Evolutionary conservation across 306 rosid genomes (phyloP), one percentile per base, ranked within the genome.

Genomic region (Datisca glomerata): DNA sequence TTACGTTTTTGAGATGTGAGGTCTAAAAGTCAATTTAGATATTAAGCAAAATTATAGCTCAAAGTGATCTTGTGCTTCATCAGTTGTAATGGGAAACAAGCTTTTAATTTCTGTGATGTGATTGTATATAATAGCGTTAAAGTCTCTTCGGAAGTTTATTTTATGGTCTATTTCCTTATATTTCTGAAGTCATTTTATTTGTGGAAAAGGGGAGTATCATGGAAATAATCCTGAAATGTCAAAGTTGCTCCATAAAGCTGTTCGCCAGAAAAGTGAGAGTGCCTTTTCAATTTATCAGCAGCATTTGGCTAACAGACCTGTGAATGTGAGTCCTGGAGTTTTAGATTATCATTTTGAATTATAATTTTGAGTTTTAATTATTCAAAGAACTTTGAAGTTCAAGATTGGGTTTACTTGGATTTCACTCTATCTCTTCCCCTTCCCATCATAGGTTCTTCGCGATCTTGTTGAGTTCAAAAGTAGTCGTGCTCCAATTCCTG

Each of bases 161-260:
- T 13, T 17, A 3, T 17, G 32, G 59, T 42, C 20, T 40, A n/a
- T 16, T 12, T 20, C 21, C 12, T 5, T 9, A 41, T 23, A 33
- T n/a, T 14, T 53, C 49, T 53, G 27, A 52, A 32, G 12, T 3
- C 20, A 48, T 24, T 49, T 31, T 43, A 17, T 57, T 54, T 51
- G 31, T 39, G 60, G 37, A 19, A 39, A 45, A 89, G 95, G 98
- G 61, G 98, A 89, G 59, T 89, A 80, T 73, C 98, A 89, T 74
- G 95, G 93, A 61, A 89, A 89, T 71, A 89, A 89, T 54, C 98
- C 98, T 46, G 98, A 89, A 76, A 89, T 89, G 98, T 89, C 98
- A 43, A 89, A 89, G 57, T 70, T 89, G 83, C 98, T 89, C 56
- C 98, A 89, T 72, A 89, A 89, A 77, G 98, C 98, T 64, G 95